phyloP scores from a whole-genome alignment of 169 alveolate genomes.

The Eimeria necatrix region DNA sequence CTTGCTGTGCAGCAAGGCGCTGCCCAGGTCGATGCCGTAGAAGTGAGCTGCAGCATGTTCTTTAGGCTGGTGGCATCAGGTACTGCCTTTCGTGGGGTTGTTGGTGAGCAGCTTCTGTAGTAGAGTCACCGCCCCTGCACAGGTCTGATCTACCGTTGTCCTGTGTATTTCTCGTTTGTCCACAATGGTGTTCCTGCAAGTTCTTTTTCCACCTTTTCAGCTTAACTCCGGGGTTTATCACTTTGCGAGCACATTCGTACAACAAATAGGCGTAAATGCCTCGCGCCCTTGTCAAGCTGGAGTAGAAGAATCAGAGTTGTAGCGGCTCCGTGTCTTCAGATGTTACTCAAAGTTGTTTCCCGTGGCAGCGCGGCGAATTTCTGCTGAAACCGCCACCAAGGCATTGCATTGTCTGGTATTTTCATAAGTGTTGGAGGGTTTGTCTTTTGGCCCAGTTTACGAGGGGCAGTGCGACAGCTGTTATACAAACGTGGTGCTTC shows the following conservation, averaged over 20 bases:
- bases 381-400: not conserved
- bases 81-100: not conserved
- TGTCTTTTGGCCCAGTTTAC: slow-evolving; percentile 69
- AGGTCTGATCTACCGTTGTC: not conserved
- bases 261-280: slow-evolving; percentile 44
- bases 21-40: slow-evolving; percentile 90
- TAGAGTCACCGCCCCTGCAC: not conserved
- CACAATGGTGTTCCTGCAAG: not conserved
- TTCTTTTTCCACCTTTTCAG: not conserved
- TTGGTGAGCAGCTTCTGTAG: not conserved
- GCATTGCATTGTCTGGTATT: not conserved
- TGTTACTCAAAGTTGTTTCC: slow-evolving; percentile 70
- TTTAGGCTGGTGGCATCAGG: not conserved
- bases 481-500: slow-evolving; percentile 73
- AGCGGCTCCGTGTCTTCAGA: slow-evolving; percentile 41
- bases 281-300: not conserved
- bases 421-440: slow-evolving; percentile 7
- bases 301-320: not conserved
- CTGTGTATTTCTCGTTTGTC: not conserved
- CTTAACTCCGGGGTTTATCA: slow-evolving; percentile 37
- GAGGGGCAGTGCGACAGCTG: slow-evolving; percentile 81
- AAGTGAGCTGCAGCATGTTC: slow-evolving; percentile 82
- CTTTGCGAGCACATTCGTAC: slow-evolving; percentile 50
- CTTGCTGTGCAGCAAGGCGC: slow-evolving; percentile 92
- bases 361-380: slow-evolving; percentile 15